Conservation (phyloP, 2,329 filamentous ascomycete genomes). For the Talaromyces verruculosus region DNA sequence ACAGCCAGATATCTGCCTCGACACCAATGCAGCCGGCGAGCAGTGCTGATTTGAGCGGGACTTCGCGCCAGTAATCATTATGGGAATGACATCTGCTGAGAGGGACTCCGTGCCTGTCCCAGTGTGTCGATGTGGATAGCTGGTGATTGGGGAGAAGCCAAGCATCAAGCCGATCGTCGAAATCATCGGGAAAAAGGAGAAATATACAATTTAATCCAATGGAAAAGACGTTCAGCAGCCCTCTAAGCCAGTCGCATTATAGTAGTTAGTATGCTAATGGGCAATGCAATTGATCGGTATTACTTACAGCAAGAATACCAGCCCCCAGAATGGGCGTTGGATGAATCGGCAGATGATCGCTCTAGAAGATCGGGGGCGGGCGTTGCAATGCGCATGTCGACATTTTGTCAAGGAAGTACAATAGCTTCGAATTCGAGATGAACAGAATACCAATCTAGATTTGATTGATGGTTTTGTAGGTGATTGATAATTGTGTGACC, state of each 20-base stretch:
- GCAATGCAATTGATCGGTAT: no score
- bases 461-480: background rate
- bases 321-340: conserved; percentile 10
- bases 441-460: background rate
- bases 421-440: background rate
- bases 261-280: background rate
- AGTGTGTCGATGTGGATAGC: conserved; percentile 6
- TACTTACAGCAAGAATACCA: conserved; percentile 11
- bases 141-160: conserved; percentile 17
- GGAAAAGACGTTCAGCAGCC: conserved; percentile 16
- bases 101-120: conserved; percentile 23
- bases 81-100: conserved; percentile 58
- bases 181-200: conserved; percentile 20
- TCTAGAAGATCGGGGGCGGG: background rate
- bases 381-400: conserved; percentile 10
- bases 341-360: conserved; percentile 15
- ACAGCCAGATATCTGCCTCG: conserved; percentile 60
- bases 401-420: conserved; percentile 1
- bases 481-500: background rate
- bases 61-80: conserved; percentile 59
- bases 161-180: conserved; percentile 19
- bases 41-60: conserved; percentile 57
- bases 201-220: conserved; percentile 12
- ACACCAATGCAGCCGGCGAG: conserved; percentile 56
- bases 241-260: background rate